These are phyloP conservation scores for Pyrenopolyporus hunteri DNA, from an alignment of 495 filamentous ascomycete species.

Conservation along the genomic window DNA sequence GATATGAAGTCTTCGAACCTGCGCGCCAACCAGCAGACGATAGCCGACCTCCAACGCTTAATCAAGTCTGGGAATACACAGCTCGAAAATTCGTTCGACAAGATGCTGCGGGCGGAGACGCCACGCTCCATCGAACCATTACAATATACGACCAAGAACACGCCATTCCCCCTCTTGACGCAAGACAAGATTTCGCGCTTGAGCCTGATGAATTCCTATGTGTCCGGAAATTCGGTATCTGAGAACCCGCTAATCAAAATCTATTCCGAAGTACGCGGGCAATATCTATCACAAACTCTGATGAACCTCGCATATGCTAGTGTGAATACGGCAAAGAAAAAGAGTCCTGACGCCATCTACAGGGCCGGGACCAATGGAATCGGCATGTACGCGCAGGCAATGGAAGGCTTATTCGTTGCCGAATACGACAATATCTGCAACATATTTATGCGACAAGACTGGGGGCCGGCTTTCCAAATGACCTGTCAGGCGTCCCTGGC, in stretches of 20 bases:
- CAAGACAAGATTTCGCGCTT: constrained; percentile 57
- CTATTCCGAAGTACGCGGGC: constrained; percentile 83
- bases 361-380: constrained; percentile 92
- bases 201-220: constrained; percentile 59
- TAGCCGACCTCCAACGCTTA: constrained; percentile 76
- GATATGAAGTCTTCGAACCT: constrained; percentile 87
- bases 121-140: constrained; percentile 81
- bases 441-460: constrained; percentile 84
- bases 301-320: constrained; percentile 87
- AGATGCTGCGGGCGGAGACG: constrained; percentile 70
- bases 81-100: constrained; percentile 81
- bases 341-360: constrained; percentile 79
- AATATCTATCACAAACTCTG: constrained; percentile 79
- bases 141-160: constrained; percentile 90
- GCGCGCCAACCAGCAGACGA: constrained; percentile 87
- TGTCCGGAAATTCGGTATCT: constrained; percentile 57
- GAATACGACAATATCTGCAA: constrained; percentile 88
- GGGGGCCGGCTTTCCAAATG: constrained; percentile 74
- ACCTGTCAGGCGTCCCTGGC: constrained; percentile 77
- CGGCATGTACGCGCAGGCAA: constrained; percentile 81
- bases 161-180: constrained; percentile 53
- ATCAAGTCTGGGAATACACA: constrained; percentile 77
- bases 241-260: constrained; percentile 71
- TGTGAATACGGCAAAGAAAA: constrained; percentile 84
- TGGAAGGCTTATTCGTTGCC: constrained; percentile 83